Evolutionary conservation across 148 eudicot species (phyloP).

Genomic region (Tetragonia tetragonoides): DNA sequence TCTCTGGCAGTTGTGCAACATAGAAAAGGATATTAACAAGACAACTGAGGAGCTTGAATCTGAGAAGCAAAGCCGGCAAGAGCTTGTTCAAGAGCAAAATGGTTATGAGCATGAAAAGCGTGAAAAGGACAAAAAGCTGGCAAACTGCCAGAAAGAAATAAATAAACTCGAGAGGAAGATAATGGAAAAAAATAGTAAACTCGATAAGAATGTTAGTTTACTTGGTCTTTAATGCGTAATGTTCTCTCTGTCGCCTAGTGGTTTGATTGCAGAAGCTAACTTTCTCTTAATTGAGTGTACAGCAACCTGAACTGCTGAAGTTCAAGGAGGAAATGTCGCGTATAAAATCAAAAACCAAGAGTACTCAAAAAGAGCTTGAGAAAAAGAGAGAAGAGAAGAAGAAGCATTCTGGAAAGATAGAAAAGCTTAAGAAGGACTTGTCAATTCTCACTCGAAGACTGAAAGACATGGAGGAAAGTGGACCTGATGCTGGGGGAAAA

Average conservation of each 20-base stretch:
- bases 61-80: slow-evolving; percentile 62
- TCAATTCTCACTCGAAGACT: slow-evolving; percentile 49
- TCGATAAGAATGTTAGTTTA: slow-evolving; percentile 70
- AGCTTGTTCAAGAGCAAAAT: slow-evolving; percentile 65
- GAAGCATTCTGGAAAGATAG: slow-evolving; percentile 63
- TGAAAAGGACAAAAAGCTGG: slow-evolving; percentile 73
- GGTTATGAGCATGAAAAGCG: slow-evolving; percentile 61
- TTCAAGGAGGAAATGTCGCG: slow-evolving; percentile 75
- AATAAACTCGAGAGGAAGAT: slow-evolving; percentile 72
- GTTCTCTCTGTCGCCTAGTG: slow-evolving; percentile 3
- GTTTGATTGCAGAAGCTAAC: slow-evolving; percentile 10
- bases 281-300: slow-evolving; percentile 25
- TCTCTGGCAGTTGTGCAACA: slow-evolving; percentile 83
- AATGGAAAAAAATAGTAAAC: slow-evolving; percentile 54
- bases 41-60: slow-evolving; percentile 58
- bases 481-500: slow-evolving; percentile 72
- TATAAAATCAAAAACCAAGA: slow-evolving; percentile 62
- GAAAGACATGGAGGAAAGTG: slow-evolving; percentile 55
- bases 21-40: slow-evolving; percentile 69
- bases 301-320: slow-evolving; percentile 89
- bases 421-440: slow-evolving; percentile 73
- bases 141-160: slow-evolving; percentile 67
- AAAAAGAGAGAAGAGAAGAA: slow-evolving; percentile 81
- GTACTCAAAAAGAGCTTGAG: slow-evolving; percentile 76
- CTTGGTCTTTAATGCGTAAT: background rate